phyloP scores from a whole-genome alignment of 2,329 filamentous ascomycete genomes.

The Arthroderma sp. region DNA sequence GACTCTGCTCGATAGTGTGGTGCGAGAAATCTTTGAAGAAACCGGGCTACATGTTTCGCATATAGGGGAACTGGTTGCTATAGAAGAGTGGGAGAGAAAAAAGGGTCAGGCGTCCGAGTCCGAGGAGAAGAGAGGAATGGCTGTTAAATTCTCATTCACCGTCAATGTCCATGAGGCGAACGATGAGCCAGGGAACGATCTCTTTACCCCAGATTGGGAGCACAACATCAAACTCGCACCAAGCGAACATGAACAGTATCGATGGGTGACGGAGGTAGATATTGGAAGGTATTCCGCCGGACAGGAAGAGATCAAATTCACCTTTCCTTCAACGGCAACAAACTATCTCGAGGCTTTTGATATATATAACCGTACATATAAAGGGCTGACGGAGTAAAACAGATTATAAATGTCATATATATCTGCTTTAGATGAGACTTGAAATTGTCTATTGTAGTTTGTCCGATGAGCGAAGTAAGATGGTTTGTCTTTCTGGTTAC shows the following conservation, averaged over 20 bases:
- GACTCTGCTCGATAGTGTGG: slow-evolving; percentile 3
- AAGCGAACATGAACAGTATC: slow-evolving; percentile 2
- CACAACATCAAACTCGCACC: neutral
- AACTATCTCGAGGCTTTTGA: neutral
- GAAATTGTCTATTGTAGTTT: too few relatives aligned
- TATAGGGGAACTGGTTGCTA: neutral
- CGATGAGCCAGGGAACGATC: neutral
- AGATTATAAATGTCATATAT: neutral
- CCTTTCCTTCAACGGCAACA: neutral
- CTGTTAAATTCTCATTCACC: neutral
- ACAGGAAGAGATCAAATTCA: neutral
- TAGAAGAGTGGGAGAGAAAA: neutral
- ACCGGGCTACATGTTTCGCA: slow-evolving; percentile 5
- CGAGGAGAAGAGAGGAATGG: neutral
- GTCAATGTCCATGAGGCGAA: slow-evolving; percentile 5
- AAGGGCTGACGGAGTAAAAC: neutral
- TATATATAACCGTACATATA: neutral
- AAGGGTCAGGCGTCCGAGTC: neutral
- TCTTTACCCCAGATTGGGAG: neutral
- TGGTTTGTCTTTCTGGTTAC: too few relatives aligned
- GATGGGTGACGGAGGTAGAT: slow-evolving; percentile 4
- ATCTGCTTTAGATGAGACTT: too few relatives aligned
- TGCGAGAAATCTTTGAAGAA: slow-evolving; percentile 3
- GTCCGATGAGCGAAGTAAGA: too few relatives aligned
- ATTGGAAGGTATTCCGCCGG: neutral